These are phyloP conservation scores for Prinsepia uniflora DNA, from an alignment of 306 rosid species.

Conservation along the genomic window DNA sequence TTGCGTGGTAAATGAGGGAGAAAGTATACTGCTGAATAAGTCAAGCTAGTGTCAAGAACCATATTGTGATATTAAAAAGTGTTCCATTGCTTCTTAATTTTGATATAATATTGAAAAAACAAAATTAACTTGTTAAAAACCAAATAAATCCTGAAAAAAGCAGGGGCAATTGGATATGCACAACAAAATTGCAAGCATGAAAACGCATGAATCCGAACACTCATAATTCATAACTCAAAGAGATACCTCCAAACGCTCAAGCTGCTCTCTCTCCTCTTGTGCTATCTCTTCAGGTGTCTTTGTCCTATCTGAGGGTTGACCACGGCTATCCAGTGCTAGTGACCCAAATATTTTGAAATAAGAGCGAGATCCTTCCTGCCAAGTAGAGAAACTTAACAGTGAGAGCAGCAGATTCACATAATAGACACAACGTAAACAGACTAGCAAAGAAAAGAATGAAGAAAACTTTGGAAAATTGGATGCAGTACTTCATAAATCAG, in stretches of 20 bases:
- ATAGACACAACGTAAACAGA: too few relatives aligned
- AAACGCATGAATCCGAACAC: neutral
- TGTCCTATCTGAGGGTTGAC: constrained; percentile 85
- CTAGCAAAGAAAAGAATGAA: neutral
- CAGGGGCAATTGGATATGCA: neutral
- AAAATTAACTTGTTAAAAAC: neutral
- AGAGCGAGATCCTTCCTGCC: constrained; percentile 72
- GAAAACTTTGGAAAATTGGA: neutral
- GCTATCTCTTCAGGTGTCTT: constrained; percentile 91
- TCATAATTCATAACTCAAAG: neutral
- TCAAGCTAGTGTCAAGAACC: neutral
- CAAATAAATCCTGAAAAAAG: neutral
- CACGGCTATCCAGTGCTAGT: constrained; percentile 78
- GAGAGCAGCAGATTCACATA: neutral
- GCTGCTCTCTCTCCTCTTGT: constrained; percentile 79
- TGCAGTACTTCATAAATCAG: neutral
- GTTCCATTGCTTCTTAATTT: neutral
- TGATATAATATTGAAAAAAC: neutral
- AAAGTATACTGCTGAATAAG: neutral
- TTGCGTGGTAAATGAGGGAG: neutral
- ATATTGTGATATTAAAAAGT: neutral
- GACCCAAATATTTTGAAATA: constrained; percentile 69
- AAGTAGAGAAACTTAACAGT: constrained; percentile 11
- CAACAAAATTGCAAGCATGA: neutral
- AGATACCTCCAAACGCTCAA: constrained; percentile 74